Evolutionary conservation across 441 rosid genomes (phyloP), one percentile per base, ranked within the genome.

Genomic region (Populus hybrid): DNA sequence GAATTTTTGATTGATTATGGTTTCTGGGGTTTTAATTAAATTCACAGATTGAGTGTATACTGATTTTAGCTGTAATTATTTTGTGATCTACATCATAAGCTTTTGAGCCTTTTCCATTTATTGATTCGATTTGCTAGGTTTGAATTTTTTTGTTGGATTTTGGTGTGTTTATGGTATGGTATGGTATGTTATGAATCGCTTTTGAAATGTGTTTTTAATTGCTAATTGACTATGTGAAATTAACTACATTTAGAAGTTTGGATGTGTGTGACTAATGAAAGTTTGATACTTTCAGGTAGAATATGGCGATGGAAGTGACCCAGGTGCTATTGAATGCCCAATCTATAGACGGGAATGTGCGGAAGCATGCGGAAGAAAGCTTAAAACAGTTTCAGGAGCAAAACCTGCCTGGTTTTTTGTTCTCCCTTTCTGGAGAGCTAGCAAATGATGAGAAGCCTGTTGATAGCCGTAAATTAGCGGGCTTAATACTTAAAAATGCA

Each of bases 371-470:
- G 9, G 97, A 92, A 76, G 94, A 89, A 34, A 91, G 84, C 83
- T 81, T 90, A 72, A 93, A 87, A 65, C 97, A 84, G 78, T 91
- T 90, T 72, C 90, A 90, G 79, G 95, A 89, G 79, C 87, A 84
- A 64, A 86, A 86, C 61, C 84, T 88, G 26, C 89, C 91, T 2
- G 14, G 81, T 70, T 88, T 88, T 75, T 79, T 88, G 36, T 42
- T 88, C 7, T 88, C 89, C 4, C 81, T 88, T 7, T 82, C 91
- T 6, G 83, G 79, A 5, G 91, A 88, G 78, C 78, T 88, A 66
- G 86, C 87, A 6, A 86, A 84, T 81, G 86, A 88, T 10, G 91
- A 88, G 7, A 88, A 88, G 65, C 91, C 91, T 28, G 84, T 75
- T 59, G 91, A 88, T 30, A 83, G 88, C 26, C 91, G 91, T 21